Evolutionary conservation across 2,329 filamentous ascomycete genomes (phyloP), one percentile per base, ranked within the genome.

Genomic region (Samsoniella hepiali): DNA sequence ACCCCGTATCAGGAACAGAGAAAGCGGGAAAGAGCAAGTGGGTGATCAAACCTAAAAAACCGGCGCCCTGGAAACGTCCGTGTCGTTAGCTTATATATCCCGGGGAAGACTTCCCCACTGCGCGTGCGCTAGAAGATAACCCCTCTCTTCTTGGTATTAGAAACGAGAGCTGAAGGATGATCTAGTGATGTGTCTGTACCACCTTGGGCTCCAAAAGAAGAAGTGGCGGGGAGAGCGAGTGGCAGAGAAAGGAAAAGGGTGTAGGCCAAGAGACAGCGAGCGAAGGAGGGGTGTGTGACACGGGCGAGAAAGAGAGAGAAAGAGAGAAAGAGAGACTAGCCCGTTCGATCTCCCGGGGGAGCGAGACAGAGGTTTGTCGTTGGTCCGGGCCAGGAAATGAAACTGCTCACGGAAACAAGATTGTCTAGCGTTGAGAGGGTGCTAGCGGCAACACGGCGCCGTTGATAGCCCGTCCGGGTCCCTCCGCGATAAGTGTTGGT

Each of bases 41-140:
- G 22, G 10, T 22, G 22, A 58, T 27, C 44, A 49, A 38, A 31
- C 47, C 10, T 17, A 42, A 44, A 57, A 38, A 45, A 44, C 22
- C 31, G 31, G 44, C 32, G 34, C 38, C 22, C 31, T 22, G 50
- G 22, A 40, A 31, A 36, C n/a, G 55, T 31, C 22, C 38, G 22
- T 49, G 5, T 58, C 22, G 42, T 58, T 58, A 58, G 56, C 56
- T 58, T 58, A 49, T 58, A 38, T 29, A 10, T 44, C 11, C 32
- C 56, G n/a, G 17, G 44, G 15, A 49, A 31, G 31, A 32, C 54
- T 57, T 58, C 44, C 22, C 56, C 56, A 58, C 56, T 50, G 44
- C 32, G 56, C 31, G 5, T 58, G 44, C 56, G 56, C 44, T 50
- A 58, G 22, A 58, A 10, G n/a, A 7, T 32, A 13, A 29, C n/a